These are phyloP conservation scores for Coriaria nepalensis DNA, from an alignment of 306 rosid species.

Conservation along the genomic window DNA sequence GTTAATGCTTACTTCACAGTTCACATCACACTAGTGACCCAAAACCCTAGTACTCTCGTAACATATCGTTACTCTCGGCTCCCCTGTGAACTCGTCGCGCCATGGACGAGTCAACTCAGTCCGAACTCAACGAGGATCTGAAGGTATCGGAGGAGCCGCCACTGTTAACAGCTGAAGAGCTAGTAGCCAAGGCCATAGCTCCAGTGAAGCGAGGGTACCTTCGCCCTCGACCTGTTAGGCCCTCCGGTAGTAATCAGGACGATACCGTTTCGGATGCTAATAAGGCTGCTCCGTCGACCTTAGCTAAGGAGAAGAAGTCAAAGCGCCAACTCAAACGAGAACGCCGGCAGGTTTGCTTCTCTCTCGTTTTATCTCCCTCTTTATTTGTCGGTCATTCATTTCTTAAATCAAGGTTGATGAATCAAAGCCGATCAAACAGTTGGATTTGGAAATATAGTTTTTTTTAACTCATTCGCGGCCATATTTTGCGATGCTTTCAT, in stretches of 20 bases:
- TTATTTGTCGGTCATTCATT: not conserved
- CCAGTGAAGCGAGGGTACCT: constrained; percentile 58
- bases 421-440: too few relatives aligned
- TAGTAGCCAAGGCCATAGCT: constrained; percentile 64
- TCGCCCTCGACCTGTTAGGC: constrained; percentile 49
- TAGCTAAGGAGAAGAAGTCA: constrained; percentile 70
- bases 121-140: constrained; percentile 4
- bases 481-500: too few relatives aligned
- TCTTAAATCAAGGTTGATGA: not conserved
- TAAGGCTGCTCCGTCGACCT: constrained; percentile 16
- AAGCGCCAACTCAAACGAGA: constrained; percentile 96
- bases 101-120: constrained; percentile 19
- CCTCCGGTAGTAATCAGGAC: constrained; percentile 11
- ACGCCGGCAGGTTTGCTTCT: constrained; percentile 79
- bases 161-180: constrained; percentile 41
- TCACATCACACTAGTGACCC: too few relatives aligned
- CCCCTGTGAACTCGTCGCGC: constrained; percentile 13
- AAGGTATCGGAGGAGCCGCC: not conserved
- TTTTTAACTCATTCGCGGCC: too few relatives aligned
- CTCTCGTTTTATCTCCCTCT: not conserved
- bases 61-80: too few relatives aligned
- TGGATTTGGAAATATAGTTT: too few relatives aligned
- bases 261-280: constrained; percentile 18
- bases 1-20: too few relatives aligned
- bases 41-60: too few relatives aligned